phyloP scores from a whole-genome alignment of 2,329 filamentous ascomycete species.

The Cercospora canescens region DNA sequence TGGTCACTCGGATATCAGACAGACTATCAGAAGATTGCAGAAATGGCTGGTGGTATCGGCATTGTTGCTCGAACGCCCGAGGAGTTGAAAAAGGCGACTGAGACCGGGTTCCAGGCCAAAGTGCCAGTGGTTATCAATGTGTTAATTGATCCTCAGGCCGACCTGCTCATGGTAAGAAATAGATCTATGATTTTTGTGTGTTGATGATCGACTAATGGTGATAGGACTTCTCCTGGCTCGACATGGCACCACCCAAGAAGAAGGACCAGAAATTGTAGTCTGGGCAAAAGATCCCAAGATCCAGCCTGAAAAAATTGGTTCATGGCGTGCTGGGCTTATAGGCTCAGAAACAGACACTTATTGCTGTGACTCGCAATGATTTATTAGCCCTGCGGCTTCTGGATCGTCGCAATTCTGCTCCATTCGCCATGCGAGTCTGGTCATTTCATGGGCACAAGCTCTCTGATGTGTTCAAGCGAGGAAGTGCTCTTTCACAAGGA shows the following conservation, averaged over 20 bases:
- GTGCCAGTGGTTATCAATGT: constrained; percentile 57
- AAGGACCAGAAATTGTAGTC: constrained; percentile 24
- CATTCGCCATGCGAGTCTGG: no score
- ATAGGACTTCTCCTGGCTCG: constrained; percentile 35
- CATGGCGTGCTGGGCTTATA: neutral
- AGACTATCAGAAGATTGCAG: constrained; percentile 56
- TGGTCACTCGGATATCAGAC: constrained; percentile 54
- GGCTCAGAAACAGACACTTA: neutral
- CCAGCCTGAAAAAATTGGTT: neutral
- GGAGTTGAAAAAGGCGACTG: constrained; percentile 53
- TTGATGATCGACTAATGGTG: constrained; percentile 12
- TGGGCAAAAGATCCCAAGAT: neutral
- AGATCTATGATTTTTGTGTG: neutral
- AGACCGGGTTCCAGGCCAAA: constrained; percentile 50
- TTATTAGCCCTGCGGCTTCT: neutral
- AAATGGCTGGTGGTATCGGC: constrained; percentile 56
- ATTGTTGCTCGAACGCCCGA: constrained; percentile 54
- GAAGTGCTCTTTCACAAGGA: no score
- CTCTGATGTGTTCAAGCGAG: no score
- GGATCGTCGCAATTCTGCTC: neutral
- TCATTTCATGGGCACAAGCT: no score
- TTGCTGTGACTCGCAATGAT: neutral
- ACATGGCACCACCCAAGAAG: constrained; percentile 32
- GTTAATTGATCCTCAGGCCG: constrained; percentile 48
- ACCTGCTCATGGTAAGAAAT: constrained; percentile 31